Evolutionary conservation across 805 yeast genomes (phyloP), one percentile per base, ranked within the genome.

Genomic region (Peterozyma xylosa): DNA sequence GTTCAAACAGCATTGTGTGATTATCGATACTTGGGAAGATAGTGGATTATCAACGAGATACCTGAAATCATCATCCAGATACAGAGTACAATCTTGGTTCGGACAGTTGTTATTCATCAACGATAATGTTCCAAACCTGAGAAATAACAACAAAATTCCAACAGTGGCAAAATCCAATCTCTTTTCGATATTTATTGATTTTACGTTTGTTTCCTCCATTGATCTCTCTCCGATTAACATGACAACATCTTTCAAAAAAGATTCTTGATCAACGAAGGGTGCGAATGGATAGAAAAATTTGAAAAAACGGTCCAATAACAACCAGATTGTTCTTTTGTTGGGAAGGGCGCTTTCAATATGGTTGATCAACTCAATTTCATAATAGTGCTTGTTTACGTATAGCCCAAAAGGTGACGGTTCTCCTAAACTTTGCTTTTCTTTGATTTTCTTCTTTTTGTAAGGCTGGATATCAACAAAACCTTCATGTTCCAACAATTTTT

Each of bases 1-100:
- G 46, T 73, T 71, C 38, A 80, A 55, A 51, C 85, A 79, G 48
- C 67, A 56, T 46, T 74, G 74, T 0, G 84, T 81, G 27, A 71
- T 71, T 43, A 63, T 69, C 30, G 74, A 64, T 13, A 61, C 64
- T 17, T 70, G 70, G 35, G 66, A 58, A 14, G 70, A 68, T 16
- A 78, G 64, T 3, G 80, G 80, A 45, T 72, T 62, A 1, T 58
- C 52, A 42, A 74, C 50, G 14, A 80, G 58, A 51, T 66, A 74
- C 1, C 13, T 3, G 18, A 18, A 56, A 30, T 57, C 61, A 11
- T 62, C 61, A 33, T 57, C 60, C 41, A 49, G 55, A 54, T 62
- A 4, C 45, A 51, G 5, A 45, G 62, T 53, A 55, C 58, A 51
- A 43, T 53, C 54, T 33, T 56, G 66, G 2, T 49, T 57, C 15